These are phyloP conservation scores for Prunella vulgaris DNA, from an alignment of 257 asterid genomes.

Conservation along the genomic window DNA sequence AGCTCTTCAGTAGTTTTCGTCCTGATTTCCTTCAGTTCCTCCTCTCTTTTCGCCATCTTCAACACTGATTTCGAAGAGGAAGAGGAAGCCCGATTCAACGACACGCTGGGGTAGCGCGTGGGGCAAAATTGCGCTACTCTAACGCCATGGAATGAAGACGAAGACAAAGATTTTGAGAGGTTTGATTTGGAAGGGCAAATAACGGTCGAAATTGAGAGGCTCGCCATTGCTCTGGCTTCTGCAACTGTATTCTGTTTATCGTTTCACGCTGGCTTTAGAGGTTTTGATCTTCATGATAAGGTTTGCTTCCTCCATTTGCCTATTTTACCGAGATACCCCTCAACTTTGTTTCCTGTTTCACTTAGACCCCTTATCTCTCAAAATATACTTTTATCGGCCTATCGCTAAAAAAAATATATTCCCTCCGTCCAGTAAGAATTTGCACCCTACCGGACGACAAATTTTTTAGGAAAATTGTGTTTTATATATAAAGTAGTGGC, in stretches of 20 bases:
- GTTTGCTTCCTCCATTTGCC: not conserved
- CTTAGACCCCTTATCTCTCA: not conserved
- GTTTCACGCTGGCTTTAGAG: not conserved
- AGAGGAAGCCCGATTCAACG: constrained; percentile 20
- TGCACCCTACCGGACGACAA: too few species aligned
- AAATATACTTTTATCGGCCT: not conserved
- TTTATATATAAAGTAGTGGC: too few species aligned
- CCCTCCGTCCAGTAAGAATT: too few species aligned
- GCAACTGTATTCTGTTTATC: constrained; percentile 7
- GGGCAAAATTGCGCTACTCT: constrained; percentile 51
- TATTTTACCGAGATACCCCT: not conserved
- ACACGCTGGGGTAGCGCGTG: constrained; percentile 22
- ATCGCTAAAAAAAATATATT: too few species aligned
- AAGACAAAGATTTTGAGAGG: constrained; percentile 22
- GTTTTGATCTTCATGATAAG: constrained; percentile 18
- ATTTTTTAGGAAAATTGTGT: too few species aligned
- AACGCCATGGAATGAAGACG: constrained; percentile 67
- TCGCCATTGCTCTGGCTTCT: constrained; percentile 36
- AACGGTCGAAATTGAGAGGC: constrained; percentile 57
- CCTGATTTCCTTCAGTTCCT: constrained; percentile 76
- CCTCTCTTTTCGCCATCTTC: constrained; percentile 78
- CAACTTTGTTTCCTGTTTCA: not conserved
- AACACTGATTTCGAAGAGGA: constrained; percentile 44
- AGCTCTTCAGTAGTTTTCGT: constrained; percentile 71
- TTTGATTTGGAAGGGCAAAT: constrained; percentile 34